Base-by-base conservation (phyloP, 371 early-diverging fungal species). In the Capillidium heterosporum region DNA sequence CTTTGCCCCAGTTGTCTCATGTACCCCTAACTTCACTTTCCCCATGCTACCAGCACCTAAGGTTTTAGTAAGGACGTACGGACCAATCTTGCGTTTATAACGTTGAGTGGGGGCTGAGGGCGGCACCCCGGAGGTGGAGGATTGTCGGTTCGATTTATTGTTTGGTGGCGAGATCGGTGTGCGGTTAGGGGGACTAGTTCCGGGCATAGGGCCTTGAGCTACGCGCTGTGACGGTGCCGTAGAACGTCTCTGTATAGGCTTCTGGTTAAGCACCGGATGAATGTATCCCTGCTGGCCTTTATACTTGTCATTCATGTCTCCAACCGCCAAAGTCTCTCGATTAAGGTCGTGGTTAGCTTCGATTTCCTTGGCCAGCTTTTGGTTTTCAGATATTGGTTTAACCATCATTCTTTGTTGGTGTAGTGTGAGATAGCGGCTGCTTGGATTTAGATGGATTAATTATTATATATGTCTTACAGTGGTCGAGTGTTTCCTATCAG, bases 31-130 rank as follows among this genome's bases (percentile, higher is more conserved):
- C 61, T 94, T 90, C 54, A 99, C 99, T 67, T 90, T 90, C 51
- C 93, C 91, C 84, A 93, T 95, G 39, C 89, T 87, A 5, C 99
- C 99, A 35, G 87, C 87, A 1, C 98, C 99, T 21, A 98, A 66
- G 0, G 89, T 85, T 63, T 86, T 91, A 44, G 84, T 73, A 51
- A 98, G 70, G 52, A 77, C 80, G 60, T 88, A 98, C 55, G 85
- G 80, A 29, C 89, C 90, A 57, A 90, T 40, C 24, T 53, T 53
- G 21, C 53, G 13, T 53, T 53, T 53, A 39, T 53, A 53, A 10
- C 53, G 51, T 15, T 53, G 31, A 23, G n/a, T n/a, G n/a, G n/a
- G n/a, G n/a, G n/a, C n/a, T n/a, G n/a, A n/a, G n/a, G n/a, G n/a
- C n/a, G n/a, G n/a, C n/a, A n/a, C n/a, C n/a, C n/a, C n/a, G n/a